Percentiles rank a stretch among this genome's conserved stretches.
phyloP scores from a whole-genome alignment of 1,284 basidiomycete species.

The Bjerkandera adusta region DNA sequence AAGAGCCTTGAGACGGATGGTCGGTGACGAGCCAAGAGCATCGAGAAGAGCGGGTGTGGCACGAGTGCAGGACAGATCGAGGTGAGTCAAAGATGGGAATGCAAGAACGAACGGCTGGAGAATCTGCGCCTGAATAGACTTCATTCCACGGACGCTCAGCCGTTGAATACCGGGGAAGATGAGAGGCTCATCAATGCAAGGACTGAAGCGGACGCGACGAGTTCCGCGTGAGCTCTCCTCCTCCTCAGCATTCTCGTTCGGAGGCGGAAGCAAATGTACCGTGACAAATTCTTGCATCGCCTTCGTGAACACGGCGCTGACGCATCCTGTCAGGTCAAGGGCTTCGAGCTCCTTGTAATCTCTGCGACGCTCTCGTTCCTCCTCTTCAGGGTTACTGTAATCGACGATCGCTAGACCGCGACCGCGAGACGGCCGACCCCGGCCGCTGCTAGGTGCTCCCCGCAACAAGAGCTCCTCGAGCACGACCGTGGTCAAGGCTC shows the following conservation, averaged over 20 bases:
- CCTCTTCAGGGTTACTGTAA: conserved; percentile 55
- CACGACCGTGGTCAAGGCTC: conserved; percentile 78
- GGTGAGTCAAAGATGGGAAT: conserved; percentile 86
- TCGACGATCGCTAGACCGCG: conserved; percentile 49
- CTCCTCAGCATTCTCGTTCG: conserved; percentile 41
- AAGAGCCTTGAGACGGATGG: conserved; percentile 73
- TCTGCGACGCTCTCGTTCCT: conserved; percentile 68
- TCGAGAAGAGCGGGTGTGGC: conserved; percentile 76
- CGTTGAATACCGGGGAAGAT: conserved; percentile 65
- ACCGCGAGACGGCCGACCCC: conserved; percentile 69
- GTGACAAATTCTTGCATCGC: conserved; percentile 84
- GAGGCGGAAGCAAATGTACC: conserved; percentile 51
- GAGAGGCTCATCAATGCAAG: conserved; percentile 46
- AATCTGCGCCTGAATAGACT: conserved; percentile 69
- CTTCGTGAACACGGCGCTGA: conserved; percentile 84
- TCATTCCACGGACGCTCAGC: conserved; percentile 84
- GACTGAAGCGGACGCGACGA: conserved; percentile 32
- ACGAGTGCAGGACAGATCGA: conserved; percentile 87
- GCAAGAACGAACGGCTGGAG: conserved; percentile 82
- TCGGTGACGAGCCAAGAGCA: conserved; percentile 60
- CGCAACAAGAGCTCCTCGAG: conserved; percentile 86
- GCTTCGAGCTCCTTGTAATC: conserved; percentile 86
- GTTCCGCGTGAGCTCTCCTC: conserved; percentile 38
- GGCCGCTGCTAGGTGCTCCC: conserved; percentile 64
- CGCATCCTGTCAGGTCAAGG: conserved; percentile 92